Evolutionary conservation across 148 eudicot species (phyloP).

Genomic region (Suaeda aralocaspica): DNA sequence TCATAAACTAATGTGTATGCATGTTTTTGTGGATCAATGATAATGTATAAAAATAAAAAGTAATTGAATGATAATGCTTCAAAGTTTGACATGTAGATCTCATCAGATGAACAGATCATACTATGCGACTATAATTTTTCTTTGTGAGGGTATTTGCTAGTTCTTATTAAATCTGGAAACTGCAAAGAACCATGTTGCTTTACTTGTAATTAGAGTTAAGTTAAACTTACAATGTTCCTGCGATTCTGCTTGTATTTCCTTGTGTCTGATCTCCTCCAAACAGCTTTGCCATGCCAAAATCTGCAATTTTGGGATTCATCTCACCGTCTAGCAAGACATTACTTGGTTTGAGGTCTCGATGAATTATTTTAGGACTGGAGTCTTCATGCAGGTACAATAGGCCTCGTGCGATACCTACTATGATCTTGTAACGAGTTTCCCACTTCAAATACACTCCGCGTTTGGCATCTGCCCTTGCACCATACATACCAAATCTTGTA

Average conservation of each 20-base stretch:
- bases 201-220: neutral
- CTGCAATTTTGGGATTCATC: slow-evolving; percentile 53
- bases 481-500: too few species aligned
- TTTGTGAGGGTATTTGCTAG: too few species aligned
- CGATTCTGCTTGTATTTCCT: slow-evolving; percentile 13
- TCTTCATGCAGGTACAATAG: slow-evolving; percentile 50
- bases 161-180: neutral
- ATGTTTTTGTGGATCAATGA: too few species aligned
- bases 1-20: too few species aligned
- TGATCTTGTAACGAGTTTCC: slow-evolving; percentile 40
- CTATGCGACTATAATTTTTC: too few species aligned
- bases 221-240: slow-evolving; percentile 41
- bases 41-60: too few species aligned
- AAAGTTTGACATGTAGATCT: too few species aligned
- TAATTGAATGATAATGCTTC: too few species aligned
- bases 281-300: slow-evolving; percentile 50
- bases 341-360: slow-evolving; percentile 51
- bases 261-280: slow-evolving; percentile 15
- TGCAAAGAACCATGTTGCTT: neutral
- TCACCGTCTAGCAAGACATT: slow-evolving; percentile 37
- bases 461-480: slow-evolving; percentile 28
- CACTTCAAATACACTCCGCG: slow-evolving; percentile 27
- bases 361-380: slow-evolving; percentile 30
- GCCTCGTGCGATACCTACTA: slow-evolving; percentile 44
- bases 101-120: too few species aligned